A percentile compares a stretch with the other conserved stretches of the same genome.
phyloP scores from a whole-genome alignment of 768 basidiomycete genomes.

The Leucocoprinus sp. region DNA sequence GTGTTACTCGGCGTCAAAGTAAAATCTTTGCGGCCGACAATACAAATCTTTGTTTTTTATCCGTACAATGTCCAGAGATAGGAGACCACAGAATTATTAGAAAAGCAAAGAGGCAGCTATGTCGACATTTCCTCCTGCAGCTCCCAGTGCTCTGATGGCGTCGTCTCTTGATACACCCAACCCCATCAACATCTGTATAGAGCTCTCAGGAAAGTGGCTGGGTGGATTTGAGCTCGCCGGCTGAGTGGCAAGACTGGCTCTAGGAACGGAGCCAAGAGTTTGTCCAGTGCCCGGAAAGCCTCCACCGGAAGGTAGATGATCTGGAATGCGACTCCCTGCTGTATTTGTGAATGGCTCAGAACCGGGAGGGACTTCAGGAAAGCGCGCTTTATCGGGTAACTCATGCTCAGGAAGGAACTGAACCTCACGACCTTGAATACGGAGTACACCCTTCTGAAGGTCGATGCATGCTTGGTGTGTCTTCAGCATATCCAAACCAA shows the following conservation, averaged over 20 bases:
- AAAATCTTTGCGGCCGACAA: too few species aligned
- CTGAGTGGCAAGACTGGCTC: neutral
- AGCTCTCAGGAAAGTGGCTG: constrained; percentile 44
- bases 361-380: constrained; percentile 15
- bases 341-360: constrained; percentile 17
- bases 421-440: constrained; percentile 90
- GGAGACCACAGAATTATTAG: constrained; percentile 19
- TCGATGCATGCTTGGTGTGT: constrained; percentile 96
- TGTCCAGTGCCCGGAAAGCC: constrained; percentile 68
- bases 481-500: constrained; percentile 99
- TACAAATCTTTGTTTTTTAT: neutral
- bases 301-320: neutral
- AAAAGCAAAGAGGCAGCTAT: constrained; percentile 86
- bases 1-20: too few species aligned
- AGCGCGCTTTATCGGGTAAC: constrained; percentile 72
- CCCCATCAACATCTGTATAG: constrained; percentile 59
- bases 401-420: constrained; percentile 90
- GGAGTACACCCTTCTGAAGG: constrained; percentile 77
- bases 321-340: neutral
- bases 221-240: constrained; percentile 13
- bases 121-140: constrained; percentile 81
- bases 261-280: constrained; percentile 43
- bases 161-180: constrained; percentile 72
- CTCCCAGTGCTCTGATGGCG: constrained; percentile 69
- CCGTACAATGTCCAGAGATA: neutral